These are phyloP conservation scores for Pholiota molesta DNA, from an alignment of 768 basidiomycete genomes.

Conservation along the genomic window DNA sequence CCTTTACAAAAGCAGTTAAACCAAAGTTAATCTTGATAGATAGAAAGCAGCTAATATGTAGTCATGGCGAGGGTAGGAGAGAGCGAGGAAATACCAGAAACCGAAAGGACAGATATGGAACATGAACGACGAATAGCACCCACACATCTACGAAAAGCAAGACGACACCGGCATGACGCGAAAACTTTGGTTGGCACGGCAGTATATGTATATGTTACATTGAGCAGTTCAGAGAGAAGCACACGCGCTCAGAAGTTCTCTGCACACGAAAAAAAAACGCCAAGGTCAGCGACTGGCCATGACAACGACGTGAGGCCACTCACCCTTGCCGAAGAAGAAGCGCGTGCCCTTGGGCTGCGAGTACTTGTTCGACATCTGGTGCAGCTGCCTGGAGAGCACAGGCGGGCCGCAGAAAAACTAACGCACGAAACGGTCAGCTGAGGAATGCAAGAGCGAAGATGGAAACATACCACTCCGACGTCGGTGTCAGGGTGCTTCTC, in stretches of 20 bases:
- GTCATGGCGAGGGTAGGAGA: background rate
- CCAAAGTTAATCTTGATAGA: conserved; percentile 12
- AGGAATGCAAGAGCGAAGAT: background rate
- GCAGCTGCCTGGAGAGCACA: conserved; percentile 69
- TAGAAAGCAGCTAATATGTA: conserved; percentile 1
- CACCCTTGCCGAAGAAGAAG: conserved; percentile 92
- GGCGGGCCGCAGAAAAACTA: conserved; percentile 89
- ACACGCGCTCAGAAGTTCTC: conserved; percentile 15
- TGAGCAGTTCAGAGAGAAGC: background rate
- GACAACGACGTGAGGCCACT: conserved; percentile 18
- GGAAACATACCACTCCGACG: conserved; percentile 75
- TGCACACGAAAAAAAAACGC: background rate
- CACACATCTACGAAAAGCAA: background rate
- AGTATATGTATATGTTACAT: background rate
- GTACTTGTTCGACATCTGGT: conserved; percentile 84
- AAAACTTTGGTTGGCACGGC: background rate
- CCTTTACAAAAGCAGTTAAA: conserved; percentile 10
- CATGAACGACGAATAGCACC: background rate
- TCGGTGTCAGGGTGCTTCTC: conserved; percentile 89
- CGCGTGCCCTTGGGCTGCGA: conserved; percentile 75
- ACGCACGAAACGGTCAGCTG: background rate
- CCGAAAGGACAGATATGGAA: background rate
- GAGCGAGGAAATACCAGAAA: background rate
- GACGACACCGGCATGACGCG: background rate
- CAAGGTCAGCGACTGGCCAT: conserved; percentile 1